Conservation (phyloP, 805 yeast genomes). For the Dipodascopsis uninucleata region DNA sequence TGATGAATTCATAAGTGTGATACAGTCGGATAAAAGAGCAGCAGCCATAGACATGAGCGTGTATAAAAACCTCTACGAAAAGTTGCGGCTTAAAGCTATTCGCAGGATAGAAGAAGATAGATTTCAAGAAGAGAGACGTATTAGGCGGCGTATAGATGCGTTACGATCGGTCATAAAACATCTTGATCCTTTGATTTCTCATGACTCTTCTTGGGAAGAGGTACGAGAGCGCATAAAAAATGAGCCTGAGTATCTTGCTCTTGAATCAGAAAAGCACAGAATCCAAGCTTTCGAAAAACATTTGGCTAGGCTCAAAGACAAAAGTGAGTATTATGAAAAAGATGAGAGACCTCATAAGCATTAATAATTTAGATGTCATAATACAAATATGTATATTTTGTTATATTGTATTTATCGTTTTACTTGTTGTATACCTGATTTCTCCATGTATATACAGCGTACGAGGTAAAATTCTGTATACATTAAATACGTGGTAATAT, state of each 20-base stretch:
- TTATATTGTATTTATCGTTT: too few relatives aligned
- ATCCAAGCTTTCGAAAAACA: conserved; percentile 38
- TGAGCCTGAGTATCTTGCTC: conserved; percentile 38
- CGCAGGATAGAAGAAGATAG: conserved; percentile 32
- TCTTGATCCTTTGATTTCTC: conserved; percentile 32
- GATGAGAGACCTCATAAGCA: too few relatives aligned
- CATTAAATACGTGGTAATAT: too few relatives aligned
- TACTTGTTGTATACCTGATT: too few relatives aligned
- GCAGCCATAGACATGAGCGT: conserved; percentile 24
- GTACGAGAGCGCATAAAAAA: conserved; percentile 35
- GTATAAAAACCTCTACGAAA: conserved; percentile 11
- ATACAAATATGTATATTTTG: too few relatives aligned
- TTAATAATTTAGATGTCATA: too few relatives aligned
- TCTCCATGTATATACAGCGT: too few relatives aligned
- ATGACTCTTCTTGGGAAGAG: conserved; percentile 40
- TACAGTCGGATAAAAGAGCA: conserved; percentile 24
- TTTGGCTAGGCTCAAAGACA: conserved; percentile 33
- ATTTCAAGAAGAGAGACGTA: conserved; percentile 32
- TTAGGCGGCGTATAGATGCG: conserved; percentile 34
- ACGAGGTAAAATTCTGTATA: too few relatives aligned
- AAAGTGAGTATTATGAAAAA: conserved; percentile 27
- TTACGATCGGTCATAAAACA: conserved; percentile 33
- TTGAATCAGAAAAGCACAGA: conserved; percentile 37
- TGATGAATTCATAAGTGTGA: conserved; percentile 29
- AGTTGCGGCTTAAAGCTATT: conserved; percentile 18